These are phyloP conservation scores for Lycium ferocissimum DNA, from an alignment of 257 asterid species.

Conservation along the genomic window DNA sequence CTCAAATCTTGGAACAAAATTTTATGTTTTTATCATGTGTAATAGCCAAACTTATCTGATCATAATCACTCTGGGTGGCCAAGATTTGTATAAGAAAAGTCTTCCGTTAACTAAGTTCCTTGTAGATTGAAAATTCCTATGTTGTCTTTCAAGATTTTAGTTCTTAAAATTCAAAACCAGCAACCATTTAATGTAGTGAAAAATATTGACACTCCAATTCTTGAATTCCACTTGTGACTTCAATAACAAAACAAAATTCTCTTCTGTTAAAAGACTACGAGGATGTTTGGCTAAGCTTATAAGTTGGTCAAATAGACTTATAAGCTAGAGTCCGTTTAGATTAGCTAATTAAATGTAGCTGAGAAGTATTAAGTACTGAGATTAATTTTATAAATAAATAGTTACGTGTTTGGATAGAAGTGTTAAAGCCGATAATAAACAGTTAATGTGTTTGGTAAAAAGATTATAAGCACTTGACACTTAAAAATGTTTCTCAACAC, in stretches of 20 bases:
- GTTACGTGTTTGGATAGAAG: background rate
- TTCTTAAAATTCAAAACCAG: background rate
- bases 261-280: background rate
- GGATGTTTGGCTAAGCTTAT: background rate
- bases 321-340: background rate
- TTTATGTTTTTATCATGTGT: background rate
- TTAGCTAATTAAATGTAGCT: background rate
- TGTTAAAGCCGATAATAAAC: too few relatives aligned
- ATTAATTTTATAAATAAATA: background rate
- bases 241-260: background rate
- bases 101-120: background rate
- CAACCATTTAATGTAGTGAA: background rate
- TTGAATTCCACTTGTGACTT: conserved; percentile 6
- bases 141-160: conserved; percentile 14
- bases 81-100: background rate
- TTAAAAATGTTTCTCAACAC: background rate
- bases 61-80: background rate
- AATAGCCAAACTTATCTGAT: background rate
- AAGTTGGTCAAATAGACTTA: background rate
- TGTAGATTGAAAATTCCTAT: background rate
- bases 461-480: too few relatives aligned
- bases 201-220: background rate
- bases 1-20: too few relatives aligned
- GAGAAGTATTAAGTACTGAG: background rate
- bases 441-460: background rate